Conservation (phyloP, 73 alveolate genomes). For the Uronychia binucleata region DNA sequence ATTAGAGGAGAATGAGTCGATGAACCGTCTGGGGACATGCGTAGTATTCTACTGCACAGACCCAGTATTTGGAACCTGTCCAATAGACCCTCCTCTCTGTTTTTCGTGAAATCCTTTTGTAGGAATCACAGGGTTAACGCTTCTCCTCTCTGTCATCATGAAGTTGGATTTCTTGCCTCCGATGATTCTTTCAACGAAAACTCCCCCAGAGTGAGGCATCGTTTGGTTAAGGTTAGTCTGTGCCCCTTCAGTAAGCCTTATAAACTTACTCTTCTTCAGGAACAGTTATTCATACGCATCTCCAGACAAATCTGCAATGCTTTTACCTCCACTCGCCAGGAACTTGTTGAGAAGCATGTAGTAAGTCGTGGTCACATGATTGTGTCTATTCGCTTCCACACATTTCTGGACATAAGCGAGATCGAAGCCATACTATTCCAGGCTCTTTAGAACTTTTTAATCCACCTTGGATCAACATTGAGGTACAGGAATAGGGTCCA, state of each 20-base stretch:
- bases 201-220: not conserved
- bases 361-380: slow-evolving; percentile 91
- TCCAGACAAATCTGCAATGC: slow-evolving; percentile 77
- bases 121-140: not conserved
- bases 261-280: not conserved
- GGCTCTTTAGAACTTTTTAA: slow-evolving; percentile 66
- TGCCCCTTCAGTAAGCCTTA: not conserved
- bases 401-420: slow-evolving; percentile 78
- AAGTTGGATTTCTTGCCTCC: not conserved
- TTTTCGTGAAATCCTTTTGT: not conserved
- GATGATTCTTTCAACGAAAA: not conserved
- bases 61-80: not conserved
- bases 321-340: slow-evolving; percentile 74
- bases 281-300: slow-evolving; percentile 57
- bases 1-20: not conserved
- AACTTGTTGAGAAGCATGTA: slow-evolving; percentile 84
- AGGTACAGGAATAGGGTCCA: slow-evolving; percentile 69
- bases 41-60: too few species aligned
- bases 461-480: slow-evolving; percentile 55
- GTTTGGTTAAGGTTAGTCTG: not conserved
- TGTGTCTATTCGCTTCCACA: slow-evolving; percentile 90
- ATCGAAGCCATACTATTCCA: slow-evolving; percentile 72
- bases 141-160: not conserved
- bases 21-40: not conserved
- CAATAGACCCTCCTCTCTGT: not conserved